Conservation (phyloP, 176 grass and related monocot species). For the Raddia distichophylla region DNA sequence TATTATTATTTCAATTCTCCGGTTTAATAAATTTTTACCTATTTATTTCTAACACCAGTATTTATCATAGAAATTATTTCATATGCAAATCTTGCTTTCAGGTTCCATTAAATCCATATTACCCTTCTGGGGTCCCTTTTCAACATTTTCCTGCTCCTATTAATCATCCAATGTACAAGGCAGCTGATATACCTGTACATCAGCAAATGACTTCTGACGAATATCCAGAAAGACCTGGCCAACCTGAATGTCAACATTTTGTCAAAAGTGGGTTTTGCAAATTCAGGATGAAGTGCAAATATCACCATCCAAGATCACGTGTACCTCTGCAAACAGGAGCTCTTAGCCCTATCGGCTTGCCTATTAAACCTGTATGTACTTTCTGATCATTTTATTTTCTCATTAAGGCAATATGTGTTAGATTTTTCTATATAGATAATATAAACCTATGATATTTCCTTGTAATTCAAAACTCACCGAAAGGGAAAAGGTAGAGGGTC, state of each 20-base stretch:
- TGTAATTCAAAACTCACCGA: background rate
- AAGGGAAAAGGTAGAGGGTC: background rate
- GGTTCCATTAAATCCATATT: constrained; percentile 73
- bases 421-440: background rate
- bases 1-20: background rate
- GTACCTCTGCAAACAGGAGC: constrained; percentile 35
- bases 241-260: constrained; percentile 85
- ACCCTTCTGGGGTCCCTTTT: constrained; percentile 48
- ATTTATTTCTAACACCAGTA: constrained; percentile 19
- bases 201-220: constrained; percentile 57
- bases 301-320: constrained; percentile 72
- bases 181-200: constrained; percentile 47
- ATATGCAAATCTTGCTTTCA: constrained; percentile 42
- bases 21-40: background rate
- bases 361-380: constrained; percentile 75
- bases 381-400: constrained; percentile 19
- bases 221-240: constrained; percentile 86
- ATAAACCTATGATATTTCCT: background rate
- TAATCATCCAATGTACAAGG: constrained; percentile 56
- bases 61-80: constrained; percentile 28
- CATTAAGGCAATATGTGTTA: background rate
- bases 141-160: constrained; percentile 61
- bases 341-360: constrained; percentile 79
- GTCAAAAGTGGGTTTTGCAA: constrained; percentile 84
- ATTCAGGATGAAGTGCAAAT: constrained; percentile 75